Conservation (phyloP, 129 eudicot genomes). For the Cynara cardunculus region DNA sequence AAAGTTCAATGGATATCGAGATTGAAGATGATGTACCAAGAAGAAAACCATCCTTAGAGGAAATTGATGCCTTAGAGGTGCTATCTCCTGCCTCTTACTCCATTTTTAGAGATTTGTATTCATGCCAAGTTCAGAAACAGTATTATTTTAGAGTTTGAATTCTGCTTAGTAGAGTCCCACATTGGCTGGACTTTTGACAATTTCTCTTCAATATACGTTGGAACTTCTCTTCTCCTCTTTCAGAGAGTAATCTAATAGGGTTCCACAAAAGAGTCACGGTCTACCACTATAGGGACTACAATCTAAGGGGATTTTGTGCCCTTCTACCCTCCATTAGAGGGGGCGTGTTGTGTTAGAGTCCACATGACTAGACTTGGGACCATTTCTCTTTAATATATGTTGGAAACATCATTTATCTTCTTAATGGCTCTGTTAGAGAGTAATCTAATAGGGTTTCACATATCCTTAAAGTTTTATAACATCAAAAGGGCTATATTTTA, state of each 20-base stretch:
- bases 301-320: not conserved
- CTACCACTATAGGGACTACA: not conserved
- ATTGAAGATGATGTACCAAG: conserved; percentile 90
- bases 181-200: not conserved
- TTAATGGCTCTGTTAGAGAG: too few species aligned
- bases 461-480: not conserved
- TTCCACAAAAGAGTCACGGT: too few species aligned
- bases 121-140: not conserved
- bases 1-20: conserved; percentile 53
- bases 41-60: conserved; percentile 89
- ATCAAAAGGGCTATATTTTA: not conserved
- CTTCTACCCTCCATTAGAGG: not conserved
- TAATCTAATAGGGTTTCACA: too few species aligned
- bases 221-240: not conserved
- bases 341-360: not conserved
- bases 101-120: not conserved
- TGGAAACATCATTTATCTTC: not conserved
- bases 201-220: not conserved
- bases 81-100: not conserved
- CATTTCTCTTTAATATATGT: too few species aligned
- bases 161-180: not conserved
- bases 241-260: not conserved
- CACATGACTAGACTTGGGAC: not conserved
- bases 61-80: conserved; percentile 98
- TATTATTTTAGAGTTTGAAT: not conserved